A percentile compares a stretch with the other conserved stretches of the same genome.
phyloP scores from a whole-genome alignment of 306 rosid genomes.

The Trifolium subterraneum region DNA sequence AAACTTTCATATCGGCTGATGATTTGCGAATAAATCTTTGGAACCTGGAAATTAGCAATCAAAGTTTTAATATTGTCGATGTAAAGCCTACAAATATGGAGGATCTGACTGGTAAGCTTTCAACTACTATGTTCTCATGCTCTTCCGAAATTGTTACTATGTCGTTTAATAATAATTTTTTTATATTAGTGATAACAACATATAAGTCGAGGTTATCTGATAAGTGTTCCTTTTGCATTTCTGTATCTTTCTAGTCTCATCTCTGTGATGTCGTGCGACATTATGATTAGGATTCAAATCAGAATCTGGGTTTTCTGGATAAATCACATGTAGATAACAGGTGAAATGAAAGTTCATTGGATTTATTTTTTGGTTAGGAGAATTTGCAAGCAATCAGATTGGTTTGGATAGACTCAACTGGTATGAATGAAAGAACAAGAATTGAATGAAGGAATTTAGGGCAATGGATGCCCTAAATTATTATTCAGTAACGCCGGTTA shows the following conservation, averaged over 20 bases:
- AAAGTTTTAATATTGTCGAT: conserved; percentile 98
- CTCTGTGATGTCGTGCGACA: conserved; percentile 7
- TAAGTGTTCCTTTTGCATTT: conserved; percentile 27
- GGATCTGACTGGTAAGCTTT: conserved; percentile 90
- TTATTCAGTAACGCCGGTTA: neutral
- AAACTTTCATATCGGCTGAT: conserved; percentile 99
- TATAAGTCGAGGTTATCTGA: conserved; percentile 1
- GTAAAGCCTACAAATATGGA: conserved; percentile 99
- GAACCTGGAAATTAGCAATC: conserved; percentile 97
- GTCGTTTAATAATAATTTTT: too few relatives aligned
- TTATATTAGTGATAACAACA: conserved; percentile 8
- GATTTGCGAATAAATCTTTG: conserved; percentile 98
- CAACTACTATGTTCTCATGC: conserved; percentile 6
- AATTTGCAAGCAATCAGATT: conserved; percentile 2
- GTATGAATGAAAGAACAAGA: neutral
- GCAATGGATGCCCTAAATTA: neutral
- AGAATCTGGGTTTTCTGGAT: conserved; percentile 24
- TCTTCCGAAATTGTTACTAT: conserved; percentile 24
- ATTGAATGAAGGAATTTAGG: neutral
- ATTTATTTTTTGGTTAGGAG: conserved; percentile 2
- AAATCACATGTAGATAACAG: neutral
- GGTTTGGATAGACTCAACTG: neutral
- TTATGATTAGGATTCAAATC: conserved; percentile 28
- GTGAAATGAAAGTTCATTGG: conserved; percentile 11
- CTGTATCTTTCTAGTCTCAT: conserved; percentile 8